These are phyloP conservation scores for Exserohilum turcica DNA, from an alignment of 2,329 filamentous ascomycete genomes.

Conservation along the genomic window DNA sequence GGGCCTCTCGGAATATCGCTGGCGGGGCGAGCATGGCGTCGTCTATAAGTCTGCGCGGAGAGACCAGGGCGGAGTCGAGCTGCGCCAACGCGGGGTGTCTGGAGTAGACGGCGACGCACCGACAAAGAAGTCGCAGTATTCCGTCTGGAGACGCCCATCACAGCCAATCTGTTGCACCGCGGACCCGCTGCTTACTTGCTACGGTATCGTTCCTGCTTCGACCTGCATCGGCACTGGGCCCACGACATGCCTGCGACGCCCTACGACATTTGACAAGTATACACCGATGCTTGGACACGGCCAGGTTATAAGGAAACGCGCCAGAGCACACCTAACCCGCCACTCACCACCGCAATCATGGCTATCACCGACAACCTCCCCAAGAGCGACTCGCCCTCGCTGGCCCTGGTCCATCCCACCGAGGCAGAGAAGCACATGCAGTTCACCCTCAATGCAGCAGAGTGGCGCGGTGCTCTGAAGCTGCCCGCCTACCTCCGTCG, in stretches of 20 bases:
- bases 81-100: constrained; percentile 17
- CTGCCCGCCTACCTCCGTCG: constrained; percentile 62
- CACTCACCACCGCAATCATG: constrained; percentile 23
- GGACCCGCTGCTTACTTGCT: constrained; percentile 9
- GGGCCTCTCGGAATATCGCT: background rate
- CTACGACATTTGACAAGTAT: constrained; percentile 12
- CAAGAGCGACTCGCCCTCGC: constrained; percentile 54
- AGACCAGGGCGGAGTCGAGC: constrained; percentile 3
- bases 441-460: constrained; percentile 59
- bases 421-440: constrained; percentile 59
- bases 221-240: constrained; percentile 4
- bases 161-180: constrained; percentile 2
- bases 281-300: background rate
- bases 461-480: constrained; percentile 63
- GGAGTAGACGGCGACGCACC: constrained; percentile 13
- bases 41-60: constrained; percentile 16
- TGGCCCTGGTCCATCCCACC: constrained; percentile 61
- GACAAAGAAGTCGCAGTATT: constrained; percentile 4
- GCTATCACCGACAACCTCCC: constrained; percentile 50
- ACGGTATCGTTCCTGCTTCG: constrained; percentile 6
- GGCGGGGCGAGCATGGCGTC: constrained; percentile 10
- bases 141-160: background rate
- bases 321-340: background rate
- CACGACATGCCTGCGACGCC: constrained; percentile 5
- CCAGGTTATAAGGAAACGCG: background rate